Evolutionary conservation across 1,139 yeast species (phyloP).

Genomic region (Candida tunisiensis): DNA sequence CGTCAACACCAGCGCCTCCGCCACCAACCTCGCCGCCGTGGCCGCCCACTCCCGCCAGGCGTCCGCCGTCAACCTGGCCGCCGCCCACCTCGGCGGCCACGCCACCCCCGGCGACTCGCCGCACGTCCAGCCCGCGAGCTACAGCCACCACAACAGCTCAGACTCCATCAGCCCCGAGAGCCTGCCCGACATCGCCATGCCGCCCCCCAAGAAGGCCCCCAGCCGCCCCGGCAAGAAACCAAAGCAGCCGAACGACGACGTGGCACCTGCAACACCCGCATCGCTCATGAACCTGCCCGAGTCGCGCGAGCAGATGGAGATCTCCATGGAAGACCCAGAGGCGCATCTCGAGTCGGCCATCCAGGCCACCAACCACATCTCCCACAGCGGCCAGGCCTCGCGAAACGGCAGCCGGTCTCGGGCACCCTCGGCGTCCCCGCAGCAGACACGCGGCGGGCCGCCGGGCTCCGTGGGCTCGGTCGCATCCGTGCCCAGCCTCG

Average conservation of each 20-base stretch:
- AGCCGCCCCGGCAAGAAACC: not conserved
- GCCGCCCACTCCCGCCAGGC: no score
- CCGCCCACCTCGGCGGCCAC: not conserved
- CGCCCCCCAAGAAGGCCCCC: not conserved
- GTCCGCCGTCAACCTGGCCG: no score
- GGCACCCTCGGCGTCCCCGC: not conserved
- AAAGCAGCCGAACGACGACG: not conserved
- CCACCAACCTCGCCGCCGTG: no score
- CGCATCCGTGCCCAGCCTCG: not conserved
- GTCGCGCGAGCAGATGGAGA: no score
- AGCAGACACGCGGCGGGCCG: not conserved
- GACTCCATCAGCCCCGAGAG: not conserved
- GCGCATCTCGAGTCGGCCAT: no score
- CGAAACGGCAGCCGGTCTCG: not conserved
- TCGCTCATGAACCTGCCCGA: conserved; percentile 1
- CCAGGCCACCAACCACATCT: not conserved
- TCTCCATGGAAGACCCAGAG: no score
- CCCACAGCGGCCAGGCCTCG: not conserved
- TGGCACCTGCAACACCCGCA: not conserved
- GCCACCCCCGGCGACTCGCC: not conserved
- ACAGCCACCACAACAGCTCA: not conserved
- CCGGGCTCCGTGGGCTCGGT: not conserved
- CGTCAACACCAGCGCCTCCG: no score
- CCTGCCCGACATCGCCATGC: not conserved
- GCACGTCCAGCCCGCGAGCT: not conserved